Conservation (phyloP, 768 basidiomycete genomes). For the Gloeopeniophorella convolvens region DNA sequence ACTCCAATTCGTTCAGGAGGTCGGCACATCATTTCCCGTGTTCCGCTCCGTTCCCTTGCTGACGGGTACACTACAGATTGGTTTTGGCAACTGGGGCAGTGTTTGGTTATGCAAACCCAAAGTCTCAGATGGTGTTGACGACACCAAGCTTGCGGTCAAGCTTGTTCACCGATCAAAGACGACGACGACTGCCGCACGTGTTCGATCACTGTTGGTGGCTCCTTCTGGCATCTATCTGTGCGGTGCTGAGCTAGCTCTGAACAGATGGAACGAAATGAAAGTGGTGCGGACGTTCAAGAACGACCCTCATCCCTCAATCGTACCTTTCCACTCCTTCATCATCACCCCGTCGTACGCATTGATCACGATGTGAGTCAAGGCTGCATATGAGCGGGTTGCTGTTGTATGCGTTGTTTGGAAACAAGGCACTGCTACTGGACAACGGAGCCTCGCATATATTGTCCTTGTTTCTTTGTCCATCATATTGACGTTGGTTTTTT, state of each 20-base stretch:
- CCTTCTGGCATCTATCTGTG: background rate
- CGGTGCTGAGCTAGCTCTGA: background rate
- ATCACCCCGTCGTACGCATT: slow-evolving; percentile 87
- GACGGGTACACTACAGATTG: slow-evolving; percentile 60
- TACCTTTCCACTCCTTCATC: slow-evolving; percentile 90
- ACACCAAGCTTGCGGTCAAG: slow-evolving; percentile 77
- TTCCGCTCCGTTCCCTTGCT: too few species aligned
- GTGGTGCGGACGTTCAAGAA: slow-evolving; percentile 78
- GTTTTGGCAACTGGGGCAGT: slow-evolving; percentile 90
- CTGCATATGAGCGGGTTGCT: slow-evolving; percentile 1
- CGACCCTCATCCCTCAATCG: slow-evolving; percentile 86
- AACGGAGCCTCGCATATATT: background rate
- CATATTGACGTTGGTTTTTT: background rate
- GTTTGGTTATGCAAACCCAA: slow-evolving; percentile 77
- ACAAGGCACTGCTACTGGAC: too few species aligned
- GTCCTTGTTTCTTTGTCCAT: background rate
- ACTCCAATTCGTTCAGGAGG: slow-evolving; percentile 73
- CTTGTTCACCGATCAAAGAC: slow-evolving; percentile 82
- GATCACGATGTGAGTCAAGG: slow-evolving; percentile 73
- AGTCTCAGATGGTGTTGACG: slow-evolving; percentile 35
- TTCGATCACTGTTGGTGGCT: slow-evolving; percentile 69
- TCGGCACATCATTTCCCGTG: slow-evolving; percentile 27
- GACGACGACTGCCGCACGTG: slow-evolving; percentile 81
- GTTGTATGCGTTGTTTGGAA: background rate
- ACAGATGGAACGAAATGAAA: slow-evolving; percentile 97